Evolutionary conservation across 1,139 yeast genomes (phyloP), one percentile per base, ranked within the genome.

Genomic region (Scheffersomyces illinoinensis): DNA sequence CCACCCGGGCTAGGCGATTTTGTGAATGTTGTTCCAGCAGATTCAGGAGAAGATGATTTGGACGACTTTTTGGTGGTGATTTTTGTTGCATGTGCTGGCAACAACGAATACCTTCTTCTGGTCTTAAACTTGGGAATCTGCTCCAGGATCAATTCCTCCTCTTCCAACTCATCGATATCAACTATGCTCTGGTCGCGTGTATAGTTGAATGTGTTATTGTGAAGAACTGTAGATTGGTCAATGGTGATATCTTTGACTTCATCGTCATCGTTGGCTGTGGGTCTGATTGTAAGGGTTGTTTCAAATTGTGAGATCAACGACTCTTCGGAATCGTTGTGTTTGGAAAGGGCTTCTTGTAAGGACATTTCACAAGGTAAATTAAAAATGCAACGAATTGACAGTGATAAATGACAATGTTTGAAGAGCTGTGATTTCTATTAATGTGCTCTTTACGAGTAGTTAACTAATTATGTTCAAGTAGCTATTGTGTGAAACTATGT

Each of bases 291-390:
- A 56, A 81, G 73, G 1, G 84, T 81, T 5, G 85, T 81, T 66
- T 81, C 85, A 63, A 81, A 81, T 64, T 79, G 83, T 8, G 83
- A 76, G 59, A 81, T 78, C 64, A 81, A 74, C 52, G 84, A 79
- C 61, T 78, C 82, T 63, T 80, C 84, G 59, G 79, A 77, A 63
- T 79, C 82, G 60, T 77, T 74, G 52, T 68, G 69, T 56, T 68
- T 64, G 18, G 64, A 63, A 48, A 65, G 64, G 47, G 62, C 63
- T 52, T 67, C 69, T 54, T 63, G 62, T 55, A 64, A 60, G 14
- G 43, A 33, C 43, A 33, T 33, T 8, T 33, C 17, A 33, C 43
- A 33, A 33, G 17, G 10, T 33, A 33, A 10, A 14, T 8, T 12
- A 12, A 49, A n/a, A n/a, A 49, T 49, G 51, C 24, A 20, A n/a